Evolutionary conservation across 139 green algal species (phyloP).

Genomic region (Zygnema circumcarinatum): DNA sequence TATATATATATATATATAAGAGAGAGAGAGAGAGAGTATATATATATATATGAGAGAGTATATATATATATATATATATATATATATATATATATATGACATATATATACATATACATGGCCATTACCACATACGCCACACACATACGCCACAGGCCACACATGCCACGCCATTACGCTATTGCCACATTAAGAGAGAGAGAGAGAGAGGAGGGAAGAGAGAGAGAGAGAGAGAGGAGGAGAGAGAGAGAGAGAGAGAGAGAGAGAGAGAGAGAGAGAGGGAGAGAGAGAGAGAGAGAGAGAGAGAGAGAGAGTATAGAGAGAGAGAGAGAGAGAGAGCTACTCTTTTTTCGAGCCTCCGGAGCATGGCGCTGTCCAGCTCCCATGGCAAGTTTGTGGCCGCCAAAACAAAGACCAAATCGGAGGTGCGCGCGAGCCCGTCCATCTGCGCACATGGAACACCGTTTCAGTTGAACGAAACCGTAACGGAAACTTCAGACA

Average conservation of each 20-base stretch:
- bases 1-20: no score
- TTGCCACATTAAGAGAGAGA: no score
- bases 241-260: background rate
- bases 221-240: slow-evolving; percentile 55
- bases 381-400: slow-evolving; percentile 67
- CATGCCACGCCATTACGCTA: no score
- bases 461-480: slow-evolving; percentile 31
- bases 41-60: no score
- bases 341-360: slow-evolving; percentile 63
- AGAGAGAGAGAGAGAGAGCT: background rate
- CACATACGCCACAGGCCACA: no score
- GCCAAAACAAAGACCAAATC: slow-evolving; percentile 67
- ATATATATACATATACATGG: no score
- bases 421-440: slow-evolving; percentile 56
- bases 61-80: no score
- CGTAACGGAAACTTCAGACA: slow-evolving; percentile 19
- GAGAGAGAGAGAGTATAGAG: background rate
- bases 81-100: no score
- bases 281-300: background rate
- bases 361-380: slow-evolving; percentile 67
- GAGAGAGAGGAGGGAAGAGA: slow-evolving; percentile 47
- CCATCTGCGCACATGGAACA: slow-evolving; percentile 65
- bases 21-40: no score
- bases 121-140: no score
- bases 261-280: background rate